phyloP scores from a whole-genome alignment of 345 rosid genomes.

The Eutrema japonicum region DNA sequence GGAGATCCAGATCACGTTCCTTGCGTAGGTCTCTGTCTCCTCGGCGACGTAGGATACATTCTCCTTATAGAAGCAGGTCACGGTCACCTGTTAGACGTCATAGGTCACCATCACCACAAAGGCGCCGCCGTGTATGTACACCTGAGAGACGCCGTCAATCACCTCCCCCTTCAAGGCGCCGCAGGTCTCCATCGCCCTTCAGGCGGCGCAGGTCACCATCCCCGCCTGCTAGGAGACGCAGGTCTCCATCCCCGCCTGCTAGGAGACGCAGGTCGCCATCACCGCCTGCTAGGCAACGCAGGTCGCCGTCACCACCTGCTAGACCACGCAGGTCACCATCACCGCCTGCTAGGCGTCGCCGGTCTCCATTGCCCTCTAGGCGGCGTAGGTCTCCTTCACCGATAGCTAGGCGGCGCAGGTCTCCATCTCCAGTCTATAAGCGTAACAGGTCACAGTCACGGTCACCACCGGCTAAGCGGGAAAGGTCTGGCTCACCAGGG shows the following conservation, averaged over 20 bases:
- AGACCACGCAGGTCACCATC: slow-evolving; percentile 51
- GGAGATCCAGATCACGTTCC: slow-evolving; percentile 61
- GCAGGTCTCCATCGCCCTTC: slow-evolving; percentile 52
- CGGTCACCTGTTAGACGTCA: slow-evolving; percentile 49
- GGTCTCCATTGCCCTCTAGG: slow-evolving; percentile 44
- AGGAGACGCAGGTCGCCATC: slow-evolving; percentile 48
- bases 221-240: slow-evolving; percentile 31
- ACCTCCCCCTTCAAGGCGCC: slow-evolving; percentile 48
- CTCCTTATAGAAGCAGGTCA: slow-evolving; percentile 45
- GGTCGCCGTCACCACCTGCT: slow-evolving; percentile 48
- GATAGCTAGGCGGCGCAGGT: slow-evolving; percentile 37
- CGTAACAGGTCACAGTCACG: slow-evolving; percentile 48
- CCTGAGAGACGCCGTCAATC: slow-evolving; percentile 49
- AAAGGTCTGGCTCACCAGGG: slow-evolving; percentile 36
- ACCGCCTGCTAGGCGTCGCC: slow-evolving; percentile 41
- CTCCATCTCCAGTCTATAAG: slow-evolving; percentile 42
- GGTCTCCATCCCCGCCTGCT: slow-evolving; percentile 46
- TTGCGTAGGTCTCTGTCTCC: slow-evolving; percentile 49
- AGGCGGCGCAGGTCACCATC: slow-evolving; percentile 50
- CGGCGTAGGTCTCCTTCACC: slow-evolving; percentile 41
- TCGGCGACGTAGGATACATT: slow-evolving; percentile 45
- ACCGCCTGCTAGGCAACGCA: slow-evolving; percentile 27
- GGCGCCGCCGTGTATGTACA: slow-evolving; percentile 54
- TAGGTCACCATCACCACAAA: slow-evolving; percentile 48
- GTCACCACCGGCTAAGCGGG: slow-evolving; percentile 38